phyloP scores from a whole-genome alignment of 331 rosid genomes.

The Spiraea crenata region DNA sequence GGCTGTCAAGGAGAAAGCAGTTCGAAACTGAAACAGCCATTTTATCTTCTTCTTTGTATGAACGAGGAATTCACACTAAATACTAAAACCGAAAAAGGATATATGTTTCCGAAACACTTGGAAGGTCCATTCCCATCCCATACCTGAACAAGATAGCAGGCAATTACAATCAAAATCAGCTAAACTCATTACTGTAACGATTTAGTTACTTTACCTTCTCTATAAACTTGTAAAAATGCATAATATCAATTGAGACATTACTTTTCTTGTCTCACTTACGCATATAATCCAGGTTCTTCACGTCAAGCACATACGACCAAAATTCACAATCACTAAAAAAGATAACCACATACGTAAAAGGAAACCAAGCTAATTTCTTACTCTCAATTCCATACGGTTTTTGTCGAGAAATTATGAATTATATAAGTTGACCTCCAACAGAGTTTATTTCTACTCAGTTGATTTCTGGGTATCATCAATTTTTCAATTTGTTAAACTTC shows the following conservation, averaged over 20 bases:
- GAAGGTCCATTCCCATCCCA: constrained; percentile 70
- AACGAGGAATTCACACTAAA: constrained; percentile 14
- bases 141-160: constrained; percentile 46
- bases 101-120: constrained; percentile 67
- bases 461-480: background rate
- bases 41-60: background rate
- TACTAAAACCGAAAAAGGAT: constrained; percentile 47
- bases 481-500: too few relatives aligned
- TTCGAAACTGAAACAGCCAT: background rate
- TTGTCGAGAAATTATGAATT: too few relatives aligned
- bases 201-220: background rate
- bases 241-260: background rate
- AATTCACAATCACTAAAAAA: background rate
- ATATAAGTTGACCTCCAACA: too few relatives aligned
- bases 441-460: background rate
- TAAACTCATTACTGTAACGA: background rate
- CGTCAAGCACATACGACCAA: background rate
- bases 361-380: too few relatives aligned
- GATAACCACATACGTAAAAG: background rate
- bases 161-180: constrained; percentile 19
- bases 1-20: constrained; percentile 50
- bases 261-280: background rate
- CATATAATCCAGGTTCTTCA: background rate
- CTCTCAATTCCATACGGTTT: too few relatives aligned
- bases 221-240: background rate